These are phyloP conservation scores for Alternaria atra DNA, from an alignment of 2,329 filamentous ascomycete genomes.

Conservation along the genomic window DNA sequence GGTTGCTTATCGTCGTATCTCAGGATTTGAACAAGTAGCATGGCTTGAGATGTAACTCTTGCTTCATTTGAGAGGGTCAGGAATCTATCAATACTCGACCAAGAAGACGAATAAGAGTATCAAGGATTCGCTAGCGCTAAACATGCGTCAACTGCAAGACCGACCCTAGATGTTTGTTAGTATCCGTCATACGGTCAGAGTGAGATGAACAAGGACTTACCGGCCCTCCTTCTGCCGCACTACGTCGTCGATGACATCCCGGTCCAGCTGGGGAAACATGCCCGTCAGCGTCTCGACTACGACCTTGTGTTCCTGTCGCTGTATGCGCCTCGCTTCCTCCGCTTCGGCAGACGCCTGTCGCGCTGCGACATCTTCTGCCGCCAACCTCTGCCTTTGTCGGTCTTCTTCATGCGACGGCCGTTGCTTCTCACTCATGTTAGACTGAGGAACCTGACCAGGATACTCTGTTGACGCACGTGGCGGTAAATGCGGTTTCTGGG, in stretches of 20 bases:
- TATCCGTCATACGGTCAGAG: not conserved
- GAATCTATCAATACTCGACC: constrained; percentile 1
- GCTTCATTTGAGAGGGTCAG: not conserved
- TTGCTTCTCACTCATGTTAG: constrained; percentile 22
- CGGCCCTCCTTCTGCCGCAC: constrained; percentile 94
- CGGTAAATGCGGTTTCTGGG: constrained; percentile 59
- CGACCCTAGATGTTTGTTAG: constrained; percentile 14
- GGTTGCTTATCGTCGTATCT: not conserved
- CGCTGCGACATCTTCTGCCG: constrained; percentile 86
- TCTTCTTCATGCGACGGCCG: constrained; percentile 39
- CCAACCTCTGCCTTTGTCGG: constrained; percentile 54
- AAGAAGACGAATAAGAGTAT: constrained; percentile 3
- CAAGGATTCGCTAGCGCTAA: constrained; percentile 25
- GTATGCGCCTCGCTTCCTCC: constrained; percentile 84
- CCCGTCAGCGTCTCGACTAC: constrained; percentile 92
- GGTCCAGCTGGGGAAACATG: constrained; percentile 97
- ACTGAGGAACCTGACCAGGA: constrained; percentile 9
- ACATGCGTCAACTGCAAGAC: constrained; percentile 25
- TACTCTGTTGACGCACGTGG: constrained; percentile 53
- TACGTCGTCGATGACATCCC: constrained; percentile 95
- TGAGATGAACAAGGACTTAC: constrained; percentile 63
- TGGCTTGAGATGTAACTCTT: not conserved
- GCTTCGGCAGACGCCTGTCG: constrained; percentile 89
- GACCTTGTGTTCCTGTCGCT: constrained; percentile 84
- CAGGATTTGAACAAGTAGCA: not conserved